Evolutionary conservation across 768 basidiomycete species (phyloP).

Genomic region (Lentinula detonsa): DNA sequence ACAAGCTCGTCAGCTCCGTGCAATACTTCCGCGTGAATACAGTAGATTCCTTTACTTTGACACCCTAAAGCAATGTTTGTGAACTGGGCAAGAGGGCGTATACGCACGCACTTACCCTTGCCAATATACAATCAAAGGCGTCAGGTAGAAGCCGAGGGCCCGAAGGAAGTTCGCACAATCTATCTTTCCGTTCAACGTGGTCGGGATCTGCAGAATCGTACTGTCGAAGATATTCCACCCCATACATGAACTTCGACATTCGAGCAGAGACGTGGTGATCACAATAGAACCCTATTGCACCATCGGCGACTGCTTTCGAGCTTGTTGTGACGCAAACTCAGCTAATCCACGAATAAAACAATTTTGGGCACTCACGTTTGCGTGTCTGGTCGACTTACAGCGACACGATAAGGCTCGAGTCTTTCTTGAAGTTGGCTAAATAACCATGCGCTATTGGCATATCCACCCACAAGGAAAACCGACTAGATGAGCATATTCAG

Average conservation of each 20-base stretch:
- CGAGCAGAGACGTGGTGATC: slow-evolving; percentile 81
- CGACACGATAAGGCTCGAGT: slow-evolving; percentile 46
- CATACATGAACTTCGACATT: slow-evolving; percentile 78
- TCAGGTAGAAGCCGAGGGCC: slow-evolving; percentile 76
- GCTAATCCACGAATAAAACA: background rate
- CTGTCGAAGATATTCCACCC: slow-evolving; percentile 72
- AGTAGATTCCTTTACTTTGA: slow-evolving; percentile 76
- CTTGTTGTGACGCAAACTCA: slow-evolving; percentile 25
- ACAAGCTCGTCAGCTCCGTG: slow-evolving; percentile 72
- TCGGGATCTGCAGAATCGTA: slow-evolving; percentile 61
- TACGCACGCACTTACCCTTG: slow-evolving; percentile 39
- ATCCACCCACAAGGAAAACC: slow-evolving; percentile 81
- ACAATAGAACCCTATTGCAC: slow-evolving; percentile 79
- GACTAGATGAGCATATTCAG: slow-evolving; percentile 33
- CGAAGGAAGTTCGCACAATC: slow-evolving; percentile 69
- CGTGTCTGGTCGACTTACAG: slow-evolving; percentile 70
- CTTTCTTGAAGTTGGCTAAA: slow-evolving; percentile 71
- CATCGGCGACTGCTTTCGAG: slow-evolving; percentile 82
- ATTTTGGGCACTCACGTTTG: slow-evolving; percentile 51
- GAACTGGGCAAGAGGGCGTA: slow-evolving; percentile 1
- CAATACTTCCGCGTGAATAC: slow-evolving; percentile 81
- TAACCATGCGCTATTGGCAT: slow-evolving; percentile 78
- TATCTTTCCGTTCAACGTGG: slow-evolving; percentile 55
- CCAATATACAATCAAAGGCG: slow-evolving; percentile 77
- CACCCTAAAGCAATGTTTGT: slow-evolving; percentile 34